These are phyloP conservation scores for Penstemon barbatus DNA, from an alignment of 257 asterid species.

Conservation along the genomic window DNA sequence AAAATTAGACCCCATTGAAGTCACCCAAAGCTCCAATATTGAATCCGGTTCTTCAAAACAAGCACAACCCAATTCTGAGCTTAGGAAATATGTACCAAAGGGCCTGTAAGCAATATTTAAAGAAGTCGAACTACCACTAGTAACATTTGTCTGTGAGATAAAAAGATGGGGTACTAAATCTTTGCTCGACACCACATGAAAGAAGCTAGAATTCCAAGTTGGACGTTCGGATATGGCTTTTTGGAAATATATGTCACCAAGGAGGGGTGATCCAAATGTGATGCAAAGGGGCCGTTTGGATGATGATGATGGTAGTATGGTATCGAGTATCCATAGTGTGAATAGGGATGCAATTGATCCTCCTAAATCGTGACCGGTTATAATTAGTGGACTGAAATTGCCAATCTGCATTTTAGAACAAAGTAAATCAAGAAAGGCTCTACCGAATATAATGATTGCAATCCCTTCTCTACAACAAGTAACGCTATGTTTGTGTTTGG, in stretches of 20 bases:
- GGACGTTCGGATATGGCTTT: conserved; percentile 32
- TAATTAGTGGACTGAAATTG: conserved; percentile 24
- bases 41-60: conserved; percentile 38
- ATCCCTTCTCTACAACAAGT: too few relatives aligned
- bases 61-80: conserved; percentile 29
- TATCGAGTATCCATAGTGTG: conserved; percentile 38
- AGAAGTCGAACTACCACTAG: conserved; percentile 11
- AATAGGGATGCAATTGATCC: conserved; percentile 41
- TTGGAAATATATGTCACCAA: conserved; percentile 35
- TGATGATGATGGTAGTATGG: conserved; percentile 12
- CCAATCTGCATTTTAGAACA: conserved; percentile 29
- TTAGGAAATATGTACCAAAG: conserved; percentile 31
- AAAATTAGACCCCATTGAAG: neutral
- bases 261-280: conserved; percentile 38
- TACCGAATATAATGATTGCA: too few relatives aligned
- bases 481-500: too few relatives aligned
- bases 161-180: conserved; percentile 30
- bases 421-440: neutral
- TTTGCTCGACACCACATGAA: conserved; percentile 30
- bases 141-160: conserved; percentile 1
- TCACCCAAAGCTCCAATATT: conserved; percentile 17
- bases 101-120: conserved; percentile 23
- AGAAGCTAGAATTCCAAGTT: conserved; percentile 33
- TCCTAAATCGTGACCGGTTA: conserved; percentile 37
- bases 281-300: conserved; percentile 33